Conservation (phyloP, 73 alveolate genomes). For the Stentor roeselii region DNA sequence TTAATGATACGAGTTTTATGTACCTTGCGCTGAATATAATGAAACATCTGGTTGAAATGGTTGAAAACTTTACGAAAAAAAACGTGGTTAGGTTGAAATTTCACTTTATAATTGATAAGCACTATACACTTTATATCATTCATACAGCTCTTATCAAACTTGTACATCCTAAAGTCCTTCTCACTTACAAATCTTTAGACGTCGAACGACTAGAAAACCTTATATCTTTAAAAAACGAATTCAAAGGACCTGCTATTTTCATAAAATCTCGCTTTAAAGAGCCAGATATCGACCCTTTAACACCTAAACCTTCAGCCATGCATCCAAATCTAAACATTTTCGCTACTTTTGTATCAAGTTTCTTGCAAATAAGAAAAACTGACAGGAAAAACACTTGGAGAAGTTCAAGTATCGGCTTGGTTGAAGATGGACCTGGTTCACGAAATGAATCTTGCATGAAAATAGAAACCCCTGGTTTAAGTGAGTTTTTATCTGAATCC, state of each 20-base stretch:
- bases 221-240: neutral
- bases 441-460: no score
- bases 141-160: neutral
- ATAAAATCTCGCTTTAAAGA: no score
- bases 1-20: neutral
- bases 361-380: no score
- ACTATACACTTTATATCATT: no score
- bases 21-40: neutral
- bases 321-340: no score
- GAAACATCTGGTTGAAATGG: no score
- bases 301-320: neutral
- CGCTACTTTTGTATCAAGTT: neutral
- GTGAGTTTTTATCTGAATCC: neutral
- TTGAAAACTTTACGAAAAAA: neutral
- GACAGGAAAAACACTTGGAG: neutral
- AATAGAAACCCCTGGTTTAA: neutral
- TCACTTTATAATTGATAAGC: neutral
- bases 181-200: neutral
- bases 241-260: neutral
- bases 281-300: neutral
- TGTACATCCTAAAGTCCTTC: neutral
- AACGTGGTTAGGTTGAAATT: neutral
- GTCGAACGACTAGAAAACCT: neutral
- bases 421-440: no score
- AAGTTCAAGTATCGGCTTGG: no score